Evolutionary conservation across 2,329 filamentous ascomycete genomes (phyloP).

Genomic region (Cercospora citrullina): DNA sequence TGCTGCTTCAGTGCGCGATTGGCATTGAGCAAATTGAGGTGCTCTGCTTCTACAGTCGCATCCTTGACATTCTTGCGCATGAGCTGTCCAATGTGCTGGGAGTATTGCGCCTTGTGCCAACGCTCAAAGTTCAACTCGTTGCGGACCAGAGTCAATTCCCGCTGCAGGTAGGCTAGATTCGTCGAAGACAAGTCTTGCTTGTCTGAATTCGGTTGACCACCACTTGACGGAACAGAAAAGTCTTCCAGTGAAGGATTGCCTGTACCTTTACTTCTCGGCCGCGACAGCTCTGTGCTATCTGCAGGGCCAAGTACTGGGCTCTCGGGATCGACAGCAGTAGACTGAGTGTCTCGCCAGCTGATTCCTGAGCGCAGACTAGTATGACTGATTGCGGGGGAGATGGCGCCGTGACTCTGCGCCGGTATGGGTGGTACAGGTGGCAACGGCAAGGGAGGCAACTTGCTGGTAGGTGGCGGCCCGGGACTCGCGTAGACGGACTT

Average conservation of each 20-base stretch:
- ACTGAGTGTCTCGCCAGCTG: conserved; percentile 59
- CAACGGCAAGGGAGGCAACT: conserved; percentile 46
- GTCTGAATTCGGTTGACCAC: conserved; percentile 11
- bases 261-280: conserved; percentile 23
- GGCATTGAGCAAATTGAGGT: conserved; percentile 74
- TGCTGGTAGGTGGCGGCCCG: conserved; percentile 49
- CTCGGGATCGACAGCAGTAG: conserved; percentile 53
- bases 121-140: conserved; percentile 83
- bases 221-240: conserved; percentile 28
- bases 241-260: conserved; percentile 29
- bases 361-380: conserved; percentile 34
- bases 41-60: conserved; percentile 77
- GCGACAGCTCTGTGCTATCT: conserved; percentile 27
- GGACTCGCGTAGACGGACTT: conserved; percentile 47
- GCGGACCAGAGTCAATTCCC: conserved; percentile 71
- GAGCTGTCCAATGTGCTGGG: conserved; percentile 76
- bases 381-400: conserved; percentile 36
- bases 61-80: conserved; percentile 73
- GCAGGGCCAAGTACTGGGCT: conserved; percentile 63
- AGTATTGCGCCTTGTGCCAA: conserved; percentile 80
- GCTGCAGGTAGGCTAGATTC: conserved; percentile 61
- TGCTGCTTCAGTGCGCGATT: conserved; percentile 73
- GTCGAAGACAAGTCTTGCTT: conserved; percentile 28
- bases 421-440: conserved; percentile 39
- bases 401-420: conserved; percentile 28